Percentiles rank a stretch among this genome's conserved stretches.
Conservation (phyloP, 179 eudicot species). For the Patellifolia procumbens region DNA sequence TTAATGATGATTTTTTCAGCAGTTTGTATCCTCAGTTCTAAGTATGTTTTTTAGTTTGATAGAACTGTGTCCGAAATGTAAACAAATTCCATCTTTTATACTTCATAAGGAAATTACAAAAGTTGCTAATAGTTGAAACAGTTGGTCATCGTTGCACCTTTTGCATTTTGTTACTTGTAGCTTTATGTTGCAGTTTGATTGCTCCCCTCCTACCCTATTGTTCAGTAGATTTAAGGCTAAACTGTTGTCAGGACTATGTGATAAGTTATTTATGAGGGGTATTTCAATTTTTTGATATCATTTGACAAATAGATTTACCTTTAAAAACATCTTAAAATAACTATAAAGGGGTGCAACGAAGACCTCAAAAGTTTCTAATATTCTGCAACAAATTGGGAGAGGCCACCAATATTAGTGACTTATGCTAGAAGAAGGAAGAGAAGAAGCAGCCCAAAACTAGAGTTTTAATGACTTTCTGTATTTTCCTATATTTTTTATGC, state of each 20-base stretch:
- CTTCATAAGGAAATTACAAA: not conserved
- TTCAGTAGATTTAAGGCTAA: not conserved
- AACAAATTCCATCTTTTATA: not conserved
- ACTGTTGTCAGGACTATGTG: not conserved
- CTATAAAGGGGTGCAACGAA: not conserved
- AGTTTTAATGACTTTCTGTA: no score
- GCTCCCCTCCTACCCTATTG: not conserved
- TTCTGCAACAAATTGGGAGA: no score
- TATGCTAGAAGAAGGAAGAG: no score
- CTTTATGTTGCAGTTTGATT: not conserved
- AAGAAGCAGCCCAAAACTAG: no score
- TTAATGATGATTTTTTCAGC: not conserved
- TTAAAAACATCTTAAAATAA: not conserved
- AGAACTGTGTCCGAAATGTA: not conserved
- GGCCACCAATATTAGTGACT: no score
- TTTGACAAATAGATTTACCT: not conserved
- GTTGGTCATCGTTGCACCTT: not conserved
- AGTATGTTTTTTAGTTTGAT: not conserved
- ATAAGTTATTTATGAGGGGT: not conserved
- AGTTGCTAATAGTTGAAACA: not conserved
- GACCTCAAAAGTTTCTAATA: no score
- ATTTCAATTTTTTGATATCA: not conserved
- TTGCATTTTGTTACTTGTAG: not conserved
- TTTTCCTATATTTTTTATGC: no score
- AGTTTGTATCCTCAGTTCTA: not conserved